These are phyloP conservation scores for Styphnolobium japonicum DNA, from an alignment of 306 rosid species.

Conservation along the genomic window DNA sequence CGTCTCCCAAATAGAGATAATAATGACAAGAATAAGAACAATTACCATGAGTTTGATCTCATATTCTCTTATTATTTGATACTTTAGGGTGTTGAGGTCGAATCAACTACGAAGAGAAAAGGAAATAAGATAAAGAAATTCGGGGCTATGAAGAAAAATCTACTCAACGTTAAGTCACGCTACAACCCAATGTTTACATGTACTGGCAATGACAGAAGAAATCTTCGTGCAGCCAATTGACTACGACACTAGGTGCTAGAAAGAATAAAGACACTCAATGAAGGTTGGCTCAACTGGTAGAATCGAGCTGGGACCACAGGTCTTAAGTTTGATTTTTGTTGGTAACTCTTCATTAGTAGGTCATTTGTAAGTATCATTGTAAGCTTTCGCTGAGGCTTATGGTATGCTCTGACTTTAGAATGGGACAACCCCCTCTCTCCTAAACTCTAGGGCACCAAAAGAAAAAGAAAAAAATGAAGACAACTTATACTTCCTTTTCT, in stretches of 20 bases:
- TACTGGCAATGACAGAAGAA: constrained; percentile 35
- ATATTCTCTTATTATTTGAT: background rate
- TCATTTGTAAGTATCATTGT: too few species aligned
- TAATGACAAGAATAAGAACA: background rate
- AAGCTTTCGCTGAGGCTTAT: too few species aligned
- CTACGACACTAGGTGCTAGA: background rate
- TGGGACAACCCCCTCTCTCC: too few species aligned
- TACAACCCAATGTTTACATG: constrained; percentile 33
- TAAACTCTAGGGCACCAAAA: too few species aligned
- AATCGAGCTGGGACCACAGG: too few species aligned
- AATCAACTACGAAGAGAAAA: constrained; percentile 36
- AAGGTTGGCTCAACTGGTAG: too few species aligned
- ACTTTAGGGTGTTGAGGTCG: constrained; percentile 35
- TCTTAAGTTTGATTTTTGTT: too few species aligned
- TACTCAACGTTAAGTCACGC: constrained; percentile 39
- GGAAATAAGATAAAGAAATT: constrained; percentile 31
- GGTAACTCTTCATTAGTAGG: too few species aligned
- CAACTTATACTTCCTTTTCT: background rate
- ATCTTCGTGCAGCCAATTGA: constrained; percentile 23
- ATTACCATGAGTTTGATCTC: background rate
- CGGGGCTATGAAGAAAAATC: constrained; percentile 48
- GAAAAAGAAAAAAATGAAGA: too few species aligned
- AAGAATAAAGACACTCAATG: too few species aligned
- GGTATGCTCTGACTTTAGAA: too few species aligned
- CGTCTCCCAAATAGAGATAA: background rate